These are phyloP conservation scores for Daedaleopsis sinensis DNA, from an alignment of 768 basidiomycete genomes.

Conservation along the genomic window DNA sequence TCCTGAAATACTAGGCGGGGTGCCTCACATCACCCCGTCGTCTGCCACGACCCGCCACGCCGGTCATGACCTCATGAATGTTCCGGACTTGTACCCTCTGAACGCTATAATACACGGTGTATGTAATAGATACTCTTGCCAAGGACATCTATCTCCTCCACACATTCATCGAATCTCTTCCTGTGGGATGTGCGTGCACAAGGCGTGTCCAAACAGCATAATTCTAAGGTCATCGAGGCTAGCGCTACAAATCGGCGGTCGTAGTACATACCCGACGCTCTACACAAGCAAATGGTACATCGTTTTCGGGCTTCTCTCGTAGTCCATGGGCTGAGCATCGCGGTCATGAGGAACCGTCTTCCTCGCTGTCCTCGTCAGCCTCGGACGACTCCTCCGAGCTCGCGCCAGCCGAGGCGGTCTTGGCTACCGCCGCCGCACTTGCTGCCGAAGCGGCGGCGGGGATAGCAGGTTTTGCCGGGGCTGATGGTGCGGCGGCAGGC, in stretches of 20 bases:
- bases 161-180: not conserved
- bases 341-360: not conserved
- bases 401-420: not conserved
- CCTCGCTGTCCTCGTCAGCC: not conserved
- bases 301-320: not conserved
- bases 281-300: not conserved
- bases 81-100: constrained; percentile 1
- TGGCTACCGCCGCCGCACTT: not conserved
- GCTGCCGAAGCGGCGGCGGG: not conserved
- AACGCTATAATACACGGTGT: constrained; percentile 5
- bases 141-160: not conserved
- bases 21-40: not conserved
- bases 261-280: not conserved
- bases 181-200: too few species aligned
- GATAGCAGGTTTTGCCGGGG: not conserved
- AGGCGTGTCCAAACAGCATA: too few species aligned
- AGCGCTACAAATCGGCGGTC: not conserved
- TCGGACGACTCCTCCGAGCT: not conserved
- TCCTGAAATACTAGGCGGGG: constrained; percentile 64
- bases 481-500: not conserved
- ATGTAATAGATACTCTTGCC: constrained; percentile 15
- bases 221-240: not conserved
- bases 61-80: constrained; percentile 16
- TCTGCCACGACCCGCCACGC: constrained; percentile 17
- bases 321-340: not conserved